Conservation (phyloP, 2,329 filamentous ascomycete species). For the Exserohilum rostratum region DNA sequence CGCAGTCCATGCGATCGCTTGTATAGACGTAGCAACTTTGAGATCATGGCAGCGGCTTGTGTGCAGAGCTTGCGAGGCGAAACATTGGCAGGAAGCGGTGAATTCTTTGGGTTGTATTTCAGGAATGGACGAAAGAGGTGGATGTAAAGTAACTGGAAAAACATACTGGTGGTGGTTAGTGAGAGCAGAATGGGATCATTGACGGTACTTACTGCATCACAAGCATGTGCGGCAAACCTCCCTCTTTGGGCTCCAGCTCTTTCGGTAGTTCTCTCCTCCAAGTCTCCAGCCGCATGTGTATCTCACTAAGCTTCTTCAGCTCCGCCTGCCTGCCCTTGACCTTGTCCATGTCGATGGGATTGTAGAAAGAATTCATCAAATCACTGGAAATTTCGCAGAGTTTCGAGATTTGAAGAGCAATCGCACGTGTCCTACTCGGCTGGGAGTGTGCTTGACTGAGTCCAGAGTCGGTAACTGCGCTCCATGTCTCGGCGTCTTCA, state of each 20-base stretch:
- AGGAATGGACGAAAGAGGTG: conserved; percentile 95
- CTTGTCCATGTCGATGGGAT: conserved; percentile 70
- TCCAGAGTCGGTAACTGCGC: conserved; percentile 84
- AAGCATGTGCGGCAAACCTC: conserved; percentile 81
- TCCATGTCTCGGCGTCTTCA: conserved; percentile 87
- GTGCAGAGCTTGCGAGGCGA: conserved; percentile 91
- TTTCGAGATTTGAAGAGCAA: conserved; percentile 72
- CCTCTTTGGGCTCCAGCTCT: conserved; percentile 88
- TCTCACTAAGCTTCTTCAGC: conserved; percentile 88
- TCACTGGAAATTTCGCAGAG: conserved; percentile 95
- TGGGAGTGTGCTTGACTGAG: conserved; percentile 75
- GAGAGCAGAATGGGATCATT: background rate
- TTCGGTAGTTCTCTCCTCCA: conserved; percentile 85
- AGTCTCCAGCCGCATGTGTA: conserved; percentile 86
- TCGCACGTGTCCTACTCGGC: conserved; percentile 80
- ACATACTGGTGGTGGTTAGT: conserved; percentile 72
- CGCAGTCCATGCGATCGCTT: conserved; percentile 89
- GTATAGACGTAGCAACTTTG: conserved; percentile 91
- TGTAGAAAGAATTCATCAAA: conserved; percentile 87
- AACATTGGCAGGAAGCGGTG: conserved; percentile 83
- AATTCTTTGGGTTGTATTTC: conserved; percentile 81
- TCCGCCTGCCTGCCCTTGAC: conserved; percentile 77
- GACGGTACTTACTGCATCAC: conserved; percentile 78
- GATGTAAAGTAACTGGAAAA: conserved; percentile 93
- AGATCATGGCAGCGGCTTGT: conserved; percentile 85